Base-by-base conservation (phyloP, 345 rosid species). In the Salix dunnii region DNA sequence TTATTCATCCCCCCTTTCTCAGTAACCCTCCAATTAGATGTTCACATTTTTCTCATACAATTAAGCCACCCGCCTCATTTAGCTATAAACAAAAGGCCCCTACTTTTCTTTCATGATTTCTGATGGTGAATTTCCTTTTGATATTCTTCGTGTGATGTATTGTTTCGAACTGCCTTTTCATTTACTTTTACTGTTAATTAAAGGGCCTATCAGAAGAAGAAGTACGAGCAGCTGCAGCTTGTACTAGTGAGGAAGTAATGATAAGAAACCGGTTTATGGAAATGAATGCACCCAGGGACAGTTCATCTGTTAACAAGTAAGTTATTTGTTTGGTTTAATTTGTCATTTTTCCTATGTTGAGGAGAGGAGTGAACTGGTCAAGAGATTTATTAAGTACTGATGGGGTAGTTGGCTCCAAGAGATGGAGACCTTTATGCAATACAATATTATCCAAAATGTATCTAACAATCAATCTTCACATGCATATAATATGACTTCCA, bases 161-260 rank as follows among this genome's bases (percentile, higher is more conserved):
- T 33, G 35, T 77, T 70, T 49, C 66, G 42, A 74, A 53, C 53
- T 73, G 67, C 74, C 86, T 36, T 82, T 71, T 67, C 73, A 14
- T 58, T 71, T 77, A 33, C 18, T 74, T 75, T 76, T 67, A 69
- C 71, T 66, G 27, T 68, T 83, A 68, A 79, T 60, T 74, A 83
- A 82, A 96, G 99, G 99, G 99, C 74, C 92, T 96, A 69, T 94
- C 98, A 43, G 99, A 94, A 76, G 99, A 94, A 92, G 99, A 96
- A 83, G 96, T 96, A 67, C 88, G 90, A 89, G 85, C 86, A 43
- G 98, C 96, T 72, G 99, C 98, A 33, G 79, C 94, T 79, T 96
- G 97, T 89, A 97, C 99, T 74, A 90, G 99, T 35, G 91, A 94
- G 84, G 99, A 96, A 91, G 99, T 92, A 77, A 83, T 88, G 93